These are phyloP conservation scores for Cladophialophora exuberans DNA, from an alignment of 2,329 filamentous ascomycete species.

Conservation along the genomic window DNA sequence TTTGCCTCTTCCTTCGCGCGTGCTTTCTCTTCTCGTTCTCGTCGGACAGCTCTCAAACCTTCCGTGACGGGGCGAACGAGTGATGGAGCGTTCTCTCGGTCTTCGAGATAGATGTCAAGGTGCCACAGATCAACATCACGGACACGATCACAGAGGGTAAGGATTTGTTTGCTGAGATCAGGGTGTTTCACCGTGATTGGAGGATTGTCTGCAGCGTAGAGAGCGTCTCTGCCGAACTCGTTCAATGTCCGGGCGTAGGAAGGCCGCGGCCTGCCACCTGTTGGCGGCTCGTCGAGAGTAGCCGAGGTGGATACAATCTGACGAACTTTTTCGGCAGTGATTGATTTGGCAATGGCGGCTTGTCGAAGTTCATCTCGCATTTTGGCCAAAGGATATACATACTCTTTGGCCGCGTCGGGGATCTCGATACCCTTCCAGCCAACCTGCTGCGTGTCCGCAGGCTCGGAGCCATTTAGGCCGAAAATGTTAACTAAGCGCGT, in stretches of 20 bases:
- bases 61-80: constrained; percentile 70
- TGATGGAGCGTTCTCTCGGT: constrained; percentile 70
- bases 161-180: constrained; percentile 69
- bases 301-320: constrained; percentile 42
- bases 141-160: constrained; percentile 76
- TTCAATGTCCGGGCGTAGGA: constrained; percentile 31
- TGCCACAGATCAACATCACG: constrained; percentile 81
- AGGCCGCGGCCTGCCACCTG: constrained; percentile 28
- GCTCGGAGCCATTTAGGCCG: constrained; percentile 61
- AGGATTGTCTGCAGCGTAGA: constrained; percentile 56
- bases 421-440: constrained; percentile 70
- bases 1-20: constrained; percentile 57
- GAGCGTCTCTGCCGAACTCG: constrained; percentile 36
- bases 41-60: constrained; percentile 58
- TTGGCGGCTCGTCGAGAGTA: constrained; percentile 30
- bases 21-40: constrained; percentile 56
- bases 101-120: constrained; percentile 84
- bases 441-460: constrained; percentile 47
- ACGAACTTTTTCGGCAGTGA: constrained; percentile 43
- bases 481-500: constrained; percentile 84
- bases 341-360: constrained; percentile 54
- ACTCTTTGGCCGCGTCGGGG: constrained; percentile 61
- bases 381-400: constrained; percentile 61
- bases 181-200: constrained; percentile 50
- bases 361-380: constrained; percentile 62